Evolutionary conservation across 805 yeast species (phyloP), one percentile per base, ranked within the genome.

Genomic region (Wickerhamiella hasegawae): DNA sequence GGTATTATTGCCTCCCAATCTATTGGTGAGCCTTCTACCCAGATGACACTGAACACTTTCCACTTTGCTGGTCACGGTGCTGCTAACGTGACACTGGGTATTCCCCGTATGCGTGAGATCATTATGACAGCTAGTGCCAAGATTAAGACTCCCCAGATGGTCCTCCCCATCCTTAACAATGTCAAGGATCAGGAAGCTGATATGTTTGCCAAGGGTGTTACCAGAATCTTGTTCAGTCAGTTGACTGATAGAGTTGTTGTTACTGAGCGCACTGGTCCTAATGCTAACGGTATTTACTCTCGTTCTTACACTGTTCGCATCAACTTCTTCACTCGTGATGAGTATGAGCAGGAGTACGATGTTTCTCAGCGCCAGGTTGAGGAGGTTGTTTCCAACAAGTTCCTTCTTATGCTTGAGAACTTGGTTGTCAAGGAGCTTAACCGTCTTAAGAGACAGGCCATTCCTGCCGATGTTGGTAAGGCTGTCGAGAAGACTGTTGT

Each of bases 61-160:
- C 94, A 90, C 66, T 90, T 90, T 54, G 99, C 99, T 49, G 99
- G 99, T 58, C 98, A 92, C 64, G 99, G 99, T 73, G 99, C 98
- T 39, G 98, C 98, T 31, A 90, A 90, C 61, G 99, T 90, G 45
- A 90, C 99, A 0, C 69, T 90, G 51, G 99, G 99, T 79, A 90
- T 90, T 55, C 99, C 99, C 28, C 94, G 99, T 73, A 76, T 90
- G 82, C 79, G 99, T 73, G 99, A 90, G 70, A 90, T 90, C 59
- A 84, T 90, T 56, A 90, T 90, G 99, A 92, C 99, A 10, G 99
- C 99, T 16, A 82, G 95, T 40, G 74, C 94, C 17, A 62, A 79
- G 32, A 90, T 90, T 53, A 82, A 83, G 65, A 90, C 99, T n/a
- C 99, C 99, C 31, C 97, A 90, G 63, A 90, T 90, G 98, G 73